Conservation (phyloP, 768 basidiomycete genomes). For the Hypholoma fasciculare region DNA sequence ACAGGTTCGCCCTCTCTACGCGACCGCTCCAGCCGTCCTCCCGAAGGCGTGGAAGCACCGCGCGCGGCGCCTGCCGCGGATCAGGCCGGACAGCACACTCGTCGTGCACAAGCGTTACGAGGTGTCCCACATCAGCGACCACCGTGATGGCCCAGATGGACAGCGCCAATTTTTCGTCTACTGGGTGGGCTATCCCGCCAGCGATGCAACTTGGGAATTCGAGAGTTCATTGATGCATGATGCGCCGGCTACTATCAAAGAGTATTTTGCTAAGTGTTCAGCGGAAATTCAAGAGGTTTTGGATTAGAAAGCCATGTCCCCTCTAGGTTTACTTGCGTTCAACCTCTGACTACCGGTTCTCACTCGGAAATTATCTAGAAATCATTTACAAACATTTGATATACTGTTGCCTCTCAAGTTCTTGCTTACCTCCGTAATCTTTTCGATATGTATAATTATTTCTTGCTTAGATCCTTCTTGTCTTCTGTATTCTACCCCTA, state of each 20-base stretch:
- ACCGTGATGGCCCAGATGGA: constrained; percentile 34
- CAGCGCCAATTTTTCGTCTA: constrained; percentile 44
- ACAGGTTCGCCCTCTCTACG: neutral
- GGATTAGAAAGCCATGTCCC: neutral
- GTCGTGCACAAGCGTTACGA: constrained; percentile 45
- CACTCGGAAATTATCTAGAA: too few species aligned
- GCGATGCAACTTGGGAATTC: constrained; percentile 62
- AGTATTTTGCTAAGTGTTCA: constrained; percentile 31
- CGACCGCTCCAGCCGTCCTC: constrained; percentile 21
- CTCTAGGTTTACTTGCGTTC: neutral
- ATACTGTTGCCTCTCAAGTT: too few species aligned
- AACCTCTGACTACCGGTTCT: too few species aligned
- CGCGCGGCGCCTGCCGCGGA: constrained; percentile 39
- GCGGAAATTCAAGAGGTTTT: neutral
- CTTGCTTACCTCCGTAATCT: too few species aligned
- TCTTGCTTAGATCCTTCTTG: too few species aligned
- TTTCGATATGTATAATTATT: too few species aligned
- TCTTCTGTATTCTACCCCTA: too few species aligned
- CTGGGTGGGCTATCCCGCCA: constrained; percentile 55
- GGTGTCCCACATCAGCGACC: constrained; percentile 34
- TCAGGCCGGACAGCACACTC: constrained; percentile 36
- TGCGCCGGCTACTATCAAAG: constrained; percentile 43
- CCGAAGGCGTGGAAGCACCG: constrained; percentile 55
- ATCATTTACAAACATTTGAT: too few species aligned
- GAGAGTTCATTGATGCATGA: constrained; percentile 45